Percentiles rank a stretch among this genome's conserved stretches.
Conservation (phyloP, 2,329 filamentous ascomycete genomes). For the Colletotrichum chrysophilum region DNA sequence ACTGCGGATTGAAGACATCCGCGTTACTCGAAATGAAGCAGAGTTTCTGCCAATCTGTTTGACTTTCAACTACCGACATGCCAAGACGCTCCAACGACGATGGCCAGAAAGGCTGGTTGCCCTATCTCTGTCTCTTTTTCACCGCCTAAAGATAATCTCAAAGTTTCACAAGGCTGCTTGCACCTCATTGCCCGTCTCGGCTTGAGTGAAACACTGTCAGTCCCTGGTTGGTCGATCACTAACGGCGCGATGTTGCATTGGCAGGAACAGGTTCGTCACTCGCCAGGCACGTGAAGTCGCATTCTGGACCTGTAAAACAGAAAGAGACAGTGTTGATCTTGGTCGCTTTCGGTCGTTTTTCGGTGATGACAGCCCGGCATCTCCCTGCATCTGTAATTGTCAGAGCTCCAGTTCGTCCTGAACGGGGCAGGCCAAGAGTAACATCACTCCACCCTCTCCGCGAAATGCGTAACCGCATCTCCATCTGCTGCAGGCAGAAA, state of each 20-base stretch:
- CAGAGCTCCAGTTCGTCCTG: neutral
- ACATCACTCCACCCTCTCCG: neutral
- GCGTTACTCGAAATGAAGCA: neutral
- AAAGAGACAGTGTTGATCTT: neutral
- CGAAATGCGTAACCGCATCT: neutral
- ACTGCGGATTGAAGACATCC: neutral
- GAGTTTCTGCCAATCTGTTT: neutral
- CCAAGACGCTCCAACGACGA: neutral
- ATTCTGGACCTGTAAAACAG: neutral
- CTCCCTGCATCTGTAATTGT: neutral
- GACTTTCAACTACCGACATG: neutral
- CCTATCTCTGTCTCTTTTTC: neutral
- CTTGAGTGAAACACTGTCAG: neutral
- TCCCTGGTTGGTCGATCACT: neutral
- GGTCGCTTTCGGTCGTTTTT: neutral
- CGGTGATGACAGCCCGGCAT: neutral
- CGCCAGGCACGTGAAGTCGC: neutral
- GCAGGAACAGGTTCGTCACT: neutral
- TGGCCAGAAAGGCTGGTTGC: neutral
- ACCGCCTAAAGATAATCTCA: neutral
- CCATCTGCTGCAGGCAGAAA: neutral
- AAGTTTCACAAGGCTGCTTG: neutral
- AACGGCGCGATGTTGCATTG: neutral
- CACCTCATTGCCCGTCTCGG: neutral
- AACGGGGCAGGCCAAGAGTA: neutral